Evolutionary conservation across 371 early-diverging fungal genomes (phyloP).

Genomic region (Smittium culicis): DNA sequence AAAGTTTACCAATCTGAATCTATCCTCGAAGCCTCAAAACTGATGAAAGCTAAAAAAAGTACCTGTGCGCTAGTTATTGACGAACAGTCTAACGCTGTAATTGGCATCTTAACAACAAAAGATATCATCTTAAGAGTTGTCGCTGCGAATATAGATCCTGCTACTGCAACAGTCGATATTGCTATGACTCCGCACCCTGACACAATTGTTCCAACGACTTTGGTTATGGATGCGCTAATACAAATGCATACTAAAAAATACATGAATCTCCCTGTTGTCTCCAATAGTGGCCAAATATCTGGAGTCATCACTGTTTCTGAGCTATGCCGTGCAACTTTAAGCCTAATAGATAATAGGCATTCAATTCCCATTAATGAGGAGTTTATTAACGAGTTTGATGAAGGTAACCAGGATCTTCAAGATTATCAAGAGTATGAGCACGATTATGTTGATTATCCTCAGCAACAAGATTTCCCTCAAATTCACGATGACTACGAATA

Average conservation of each 20-base stretch:
- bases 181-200: slow-evolving; percentile 98
- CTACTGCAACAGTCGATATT: slow-evolving; percentile 78
- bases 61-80: slow-evolving; percentile 80
- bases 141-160: slow-evolving; percentile 81
- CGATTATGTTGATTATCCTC: too few species aligned
- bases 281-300: slow-evolving; percentile 48
- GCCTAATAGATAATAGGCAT: slow-evolving; percentile 50
- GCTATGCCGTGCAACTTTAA: slow-evolving; percentile 65
- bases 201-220: slow-evolving; percentile 62
- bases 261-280: slow-evolving; percentile 86
- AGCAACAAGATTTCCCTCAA: too few species aligned
- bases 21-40: slow-evolving; percentile 72
- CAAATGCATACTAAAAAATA: slow-evolving; percentile 92
- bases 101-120: slow-evolving; percentile 88
- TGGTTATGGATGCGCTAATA: slow-evolving; percentile 84
- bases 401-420: too few species aligned
- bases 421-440: too few species aligned
- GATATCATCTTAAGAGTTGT: slow-evolving; percentile 92
- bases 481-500: too few species aligned
- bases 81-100: slow-evolving; percentile 58
- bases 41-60: slow-evolving; percentile 72
- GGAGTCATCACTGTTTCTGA: slow-evolving; percentile 87
- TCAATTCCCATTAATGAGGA: too few species aligned
- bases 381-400: too few species aligned
- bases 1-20: slow-evolving; percentile 61